Conservation (phyloP, 768 basidiomycete genomes). For the Heimioporus sp. region DNA sequence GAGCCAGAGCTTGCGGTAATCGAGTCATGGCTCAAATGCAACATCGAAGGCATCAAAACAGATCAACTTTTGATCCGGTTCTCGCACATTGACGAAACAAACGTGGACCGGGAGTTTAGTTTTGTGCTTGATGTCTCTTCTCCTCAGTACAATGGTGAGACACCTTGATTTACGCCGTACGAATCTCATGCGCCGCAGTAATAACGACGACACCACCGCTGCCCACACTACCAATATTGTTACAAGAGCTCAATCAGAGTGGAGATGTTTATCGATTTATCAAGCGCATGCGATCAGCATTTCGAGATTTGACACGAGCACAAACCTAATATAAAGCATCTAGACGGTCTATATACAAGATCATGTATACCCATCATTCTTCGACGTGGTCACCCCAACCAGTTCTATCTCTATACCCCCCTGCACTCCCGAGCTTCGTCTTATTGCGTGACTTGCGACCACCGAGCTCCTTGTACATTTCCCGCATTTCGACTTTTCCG, state of each 20-base stretch:
- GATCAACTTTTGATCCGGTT: conserved; percentile 77
- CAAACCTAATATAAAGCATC: neutral
- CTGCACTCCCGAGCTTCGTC: conserved; percentile 65
- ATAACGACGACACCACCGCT: conserved; percentile 76
- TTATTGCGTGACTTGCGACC: conserved; percentile 80
- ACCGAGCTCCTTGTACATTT: conserved; percentile 87
- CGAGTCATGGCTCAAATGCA: conserved; percentile 57
- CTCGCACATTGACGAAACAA: conserved; percentile 55
- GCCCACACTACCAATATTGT: conserved; percentile 60
- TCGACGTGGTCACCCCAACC: conserved; percentile 58
- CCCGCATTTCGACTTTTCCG: conserved; percentile 82
- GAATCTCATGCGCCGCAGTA: conserved; percentile 42
- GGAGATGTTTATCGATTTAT: conserved; percentile 73
- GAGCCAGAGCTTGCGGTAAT: conserved; percentile 55
- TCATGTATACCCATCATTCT: conserved; percentile 10
- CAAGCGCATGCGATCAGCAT: conserved; percentile 58
- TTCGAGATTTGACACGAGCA: conserved; percentile 28
- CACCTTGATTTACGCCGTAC: neutral
- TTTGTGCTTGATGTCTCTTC: conserved; percentile 74
- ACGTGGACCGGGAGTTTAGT: conserved; percentile 62
- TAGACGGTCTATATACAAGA: neutral
- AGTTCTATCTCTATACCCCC: conserved; percentile 69
- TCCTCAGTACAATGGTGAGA: conserved; percentile 62
- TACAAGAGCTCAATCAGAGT: conserved; percentile 69
- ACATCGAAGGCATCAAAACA: conserved; percentile 75